Percentiles rank a stretch among this genome's conserved stretches.
Conservation (phyloP, 2,329 filamentous ascomycete species). For the Aspergillus tanneri region DNA sequence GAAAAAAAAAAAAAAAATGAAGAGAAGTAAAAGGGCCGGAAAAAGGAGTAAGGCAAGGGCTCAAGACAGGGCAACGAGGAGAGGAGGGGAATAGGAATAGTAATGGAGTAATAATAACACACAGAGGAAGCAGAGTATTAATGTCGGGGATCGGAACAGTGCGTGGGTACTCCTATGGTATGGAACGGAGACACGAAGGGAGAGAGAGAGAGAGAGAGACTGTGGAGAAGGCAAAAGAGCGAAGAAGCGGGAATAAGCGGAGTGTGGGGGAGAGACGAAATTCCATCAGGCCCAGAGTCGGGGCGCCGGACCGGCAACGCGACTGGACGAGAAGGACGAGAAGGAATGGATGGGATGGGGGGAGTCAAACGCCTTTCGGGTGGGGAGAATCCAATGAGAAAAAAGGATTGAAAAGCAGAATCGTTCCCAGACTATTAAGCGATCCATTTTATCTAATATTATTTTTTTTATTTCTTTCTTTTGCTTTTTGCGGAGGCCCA, state of each 20-base stretch:
- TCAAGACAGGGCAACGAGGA: slow-evolving; percentile 5
- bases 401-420: neutral
- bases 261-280: slow-evolving; percentile 37
- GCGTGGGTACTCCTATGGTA: slow-evolving; percentile 4
- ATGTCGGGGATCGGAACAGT: neutral
- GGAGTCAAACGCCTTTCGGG: neutral
- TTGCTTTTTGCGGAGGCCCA: slow-evolving; percentile 13
- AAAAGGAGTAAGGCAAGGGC: slow-evolving; percentile 2
- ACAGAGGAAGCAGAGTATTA: neutral
- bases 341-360: slow-evolving; percentile 10
- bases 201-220: neutral
- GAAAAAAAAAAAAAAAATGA: slow-evolving; percentile 10
- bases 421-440: too few relatives aligned
- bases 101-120: slow-evolving; percentile 1
- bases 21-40: too few relatives aligned
- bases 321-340: slow-evolving; percentile 19
- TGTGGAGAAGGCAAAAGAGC: neutral
- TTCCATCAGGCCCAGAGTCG: slow-evolving; percentile 24
- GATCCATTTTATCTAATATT: neutral
- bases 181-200: slow-evolving; percentile 2
- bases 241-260: slow-evolving; percentile 27
- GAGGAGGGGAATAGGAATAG: slow-evolving; percentile 6
- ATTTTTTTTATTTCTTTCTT: slow-evolving; percentile 2
- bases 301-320: slow-evolving; percentile 33
- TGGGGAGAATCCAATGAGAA: neutral